Conservation (phyloP, 2,329 filamentous ascomycete genomes). For the Alternaria panax region DNA sequence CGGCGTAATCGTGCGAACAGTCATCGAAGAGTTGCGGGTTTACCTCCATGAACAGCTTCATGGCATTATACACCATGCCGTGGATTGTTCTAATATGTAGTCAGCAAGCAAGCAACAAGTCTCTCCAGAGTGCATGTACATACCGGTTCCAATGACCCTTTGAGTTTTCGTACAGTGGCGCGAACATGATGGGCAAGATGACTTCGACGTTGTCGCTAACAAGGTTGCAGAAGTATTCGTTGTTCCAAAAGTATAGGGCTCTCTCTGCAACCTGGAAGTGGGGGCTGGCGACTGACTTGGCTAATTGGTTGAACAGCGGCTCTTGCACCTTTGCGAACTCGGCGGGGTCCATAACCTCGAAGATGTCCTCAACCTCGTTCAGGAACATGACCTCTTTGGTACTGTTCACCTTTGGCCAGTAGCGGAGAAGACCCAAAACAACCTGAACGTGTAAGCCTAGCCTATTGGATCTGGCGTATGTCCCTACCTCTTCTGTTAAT, state of each 20-base stretch:
- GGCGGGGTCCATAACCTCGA: constrained; percentile 98
- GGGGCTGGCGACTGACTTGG: constrained; percentile 96
- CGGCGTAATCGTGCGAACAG: constrained; percentile 97
- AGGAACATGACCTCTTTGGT: constrained; percentile 99
- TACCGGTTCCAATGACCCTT: constrained; percentile 99
- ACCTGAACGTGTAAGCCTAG: constrained; percentile 63
- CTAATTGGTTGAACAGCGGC: constrained; percentile 93
- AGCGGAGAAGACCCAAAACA: constrained; percentile 89
- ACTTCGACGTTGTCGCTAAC: constrained; percentile 99
- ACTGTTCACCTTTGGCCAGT: constrained; percentile 99
- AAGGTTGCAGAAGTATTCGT: constrained; percentile 99
- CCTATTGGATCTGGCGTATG: constrained; percentile 6
- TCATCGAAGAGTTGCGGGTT: constrained; percentile 98
- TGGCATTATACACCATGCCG: constrained; percentile 99
- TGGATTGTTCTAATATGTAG: constrained; percentile 80
- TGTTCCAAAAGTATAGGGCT: constrained; percentile 99
- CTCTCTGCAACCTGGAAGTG: constrained; percentile 99
- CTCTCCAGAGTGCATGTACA: constrained; percentile 33
- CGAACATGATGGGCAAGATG: constrained; percentile 99
- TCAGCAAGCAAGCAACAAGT: constrained; percentile 28
- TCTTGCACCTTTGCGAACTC: constrained; percentile 99
- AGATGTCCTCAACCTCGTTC: constrained; percentile 99
- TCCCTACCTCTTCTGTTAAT: constrained; percentile 87
- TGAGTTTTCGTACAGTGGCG: constrained; percentile 96
- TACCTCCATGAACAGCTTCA: constrained; percentile 99